Evolutionary conservation across 495 filamentous ascomycete species (phyloP), one percentile per base, ranked within the genome.

Genomic region (Rostrohypoxylon terebratum): DNA sequence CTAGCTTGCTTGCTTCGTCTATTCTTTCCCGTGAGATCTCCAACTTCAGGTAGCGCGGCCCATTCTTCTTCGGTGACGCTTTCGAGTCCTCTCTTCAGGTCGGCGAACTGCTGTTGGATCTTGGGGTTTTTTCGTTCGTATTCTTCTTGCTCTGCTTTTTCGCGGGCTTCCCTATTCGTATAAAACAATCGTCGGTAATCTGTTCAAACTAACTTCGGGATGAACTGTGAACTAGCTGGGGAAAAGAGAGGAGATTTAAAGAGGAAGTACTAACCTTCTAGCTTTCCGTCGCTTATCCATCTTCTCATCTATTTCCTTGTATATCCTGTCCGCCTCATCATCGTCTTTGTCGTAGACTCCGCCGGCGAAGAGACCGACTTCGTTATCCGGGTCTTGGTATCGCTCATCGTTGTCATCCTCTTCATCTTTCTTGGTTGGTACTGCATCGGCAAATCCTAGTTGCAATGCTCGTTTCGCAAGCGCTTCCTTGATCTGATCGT

Each of bases 111-210:
- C 74, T 98, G 94, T 81, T 97, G 94, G 59, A 99, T 98, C 81
- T 98, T 99, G 4, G 96, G 96, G 78, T 98, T 98, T 77, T 97
- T 92, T 48, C 90, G 88, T 81, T 99, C 96, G 86, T 97, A 97
- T 61, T 98, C 94, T 73, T 96, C 92, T 80, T 86, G 90, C 83
- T 98, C 94, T 83, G 92, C 87, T 75, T 90, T 84, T 82, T 98
- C 96, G 74, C 96, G 94, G 81, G 90, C 91, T 93, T 98, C 96
- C 93, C 96, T 98, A 84, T 83, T 82, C 82, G 85, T 82, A 84
- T 81, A 81, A 85, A 88, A 78, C 28, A 72, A 68, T 77, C 73
- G 94, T 97, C 90, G 92, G 94, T 88, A 94, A 87, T 92, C 90
- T 94, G 90, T 88, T 88, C 91, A 88, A 86, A 84, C 84, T 89